Percentiles rank a stretch among this genome's conserved stretches.
Conservation (phyloP, 441 rosid species). For the Pelargonium fulgidum region DNA sequence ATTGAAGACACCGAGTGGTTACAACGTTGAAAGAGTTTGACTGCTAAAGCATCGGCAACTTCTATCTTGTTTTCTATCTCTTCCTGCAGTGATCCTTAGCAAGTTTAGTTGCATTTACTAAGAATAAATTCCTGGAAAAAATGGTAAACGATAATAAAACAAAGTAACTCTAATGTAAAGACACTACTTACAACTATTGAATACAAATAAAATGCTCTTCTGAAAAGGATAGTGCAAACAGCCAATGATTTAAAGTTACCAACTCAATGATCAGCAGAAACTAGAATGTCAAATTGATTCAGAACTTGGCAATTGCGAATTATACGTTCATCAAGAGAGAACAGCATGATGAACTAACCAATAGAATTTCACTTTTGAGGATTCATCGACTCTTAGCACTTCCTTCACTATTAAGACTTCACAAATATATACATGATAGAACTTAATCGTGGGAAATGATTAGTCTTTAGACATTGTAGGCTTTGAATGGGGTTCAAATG, state of each 20-base stretch:
- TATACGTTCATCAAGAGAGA: background rate
- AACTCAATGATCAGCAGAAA: background rate
- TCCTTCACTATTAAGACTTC: too few relatives aligned
- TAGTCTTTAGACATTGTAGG: background rate
- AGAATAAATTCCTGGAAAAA: conserved; percentile 11
- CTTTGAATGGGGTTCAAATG: background rate
- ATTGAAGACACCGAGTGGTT: conserved; percentile 64
- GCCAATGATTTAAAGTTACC: background rate
- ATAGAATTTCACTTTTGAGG: background rate
- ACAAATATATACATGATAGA: background rate
- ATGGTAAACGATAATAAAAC: conserved; percentile 7
- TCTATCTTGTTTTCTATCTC: conserved; percentile 88
- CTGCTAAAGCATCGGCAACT: conserved; percentile 82
- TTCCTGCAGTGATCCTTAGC: conserved; percentile 48
- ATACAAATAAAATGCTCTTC: conserved; percentile 2
- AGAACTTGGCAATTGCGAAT: background rate
- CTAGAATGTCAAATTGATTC: background rate
- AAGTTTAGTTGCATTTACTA: conserved; percentile 14
- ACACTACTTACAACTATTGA: background rate
- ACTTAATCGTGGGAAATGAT: background rate
- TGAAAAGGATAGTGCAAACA: background rate
- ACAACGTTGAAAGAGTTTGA: conserved; percentile 76
- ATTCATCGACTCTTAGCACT: background rate
- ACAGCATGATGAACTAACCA: background rate
- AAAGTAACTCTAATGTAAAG: background rate